phyloP scores from a whole-genome alignment of 23 red algal species.

The Agarophyton chilense region DNA sequence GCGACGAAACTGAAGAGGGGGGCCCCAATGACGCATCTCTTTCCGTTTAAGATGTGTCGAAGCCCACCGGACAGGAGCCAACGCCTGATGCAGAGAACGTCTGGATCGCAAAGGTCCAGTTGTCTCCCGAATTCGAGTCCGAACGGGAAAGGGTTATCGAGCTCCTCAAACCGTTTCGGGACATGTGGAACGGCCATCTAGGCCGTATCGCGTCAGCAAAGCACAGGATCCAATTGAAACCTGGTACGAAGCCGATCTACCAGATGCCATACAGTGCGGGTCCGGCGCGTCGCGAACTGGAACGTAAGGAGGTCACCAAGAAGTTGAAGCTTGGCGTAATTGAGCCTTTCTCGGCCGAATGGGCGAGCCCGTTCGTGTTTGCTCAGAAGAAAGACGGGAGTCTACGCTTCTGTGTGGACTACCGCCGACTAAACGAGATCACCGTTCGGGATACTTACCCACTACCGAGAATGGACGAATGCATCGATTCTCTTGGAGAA shows the following conservation, averaged over 20 bases:
- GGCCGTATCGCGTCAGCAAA: not conserved
- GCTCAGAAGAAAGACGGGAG: slow-evolving; percentile 11
- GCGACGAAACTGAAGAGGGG: not conserved
- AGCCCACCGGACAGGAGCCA: not conserved
- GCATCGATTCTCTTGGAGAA: too few species aligned
- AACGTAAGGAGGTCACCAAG: not conserved
- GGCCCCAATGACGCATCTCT: not conserved
- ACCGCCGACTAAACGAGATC: not conserved
- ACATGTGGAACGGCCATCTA: slow-evolving; percentile 24
- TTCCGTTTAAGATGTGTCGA: too few species aligned
- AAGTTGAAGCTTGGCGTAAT: not conserved
- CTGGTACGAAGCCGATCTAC: not conserved
- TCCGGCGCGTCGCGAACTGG: not conserved
- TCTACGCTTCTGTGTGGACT: slow-evolving; percentile 16
- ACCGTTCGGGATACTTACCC: not conserved
- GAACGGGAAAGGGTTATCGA: not conserved
- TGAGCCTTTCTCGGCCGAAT: not conserved
- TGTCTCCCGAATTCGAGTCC: not conserved
- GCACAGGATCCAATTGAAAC: slow-evolving; percentile 6
- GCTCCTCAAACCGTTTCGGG: not conserved
- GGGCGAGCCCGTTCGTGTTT: slow-evolving; percentile 16
- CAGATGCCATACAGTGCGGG: slow-evolving; percentile 13
- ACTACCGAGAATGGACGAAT: too few species aligned
- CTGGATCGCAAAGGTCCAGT: not conserved
- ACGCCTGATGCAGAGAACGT: not conserved